Percentiles rank a stretch among this genome's conserved stretches.
Evolutionary conservation across 2,329 filamentous ascomycete genomes (phyloP).

Genomic region (Mycocentrospora acerina): DNA sequence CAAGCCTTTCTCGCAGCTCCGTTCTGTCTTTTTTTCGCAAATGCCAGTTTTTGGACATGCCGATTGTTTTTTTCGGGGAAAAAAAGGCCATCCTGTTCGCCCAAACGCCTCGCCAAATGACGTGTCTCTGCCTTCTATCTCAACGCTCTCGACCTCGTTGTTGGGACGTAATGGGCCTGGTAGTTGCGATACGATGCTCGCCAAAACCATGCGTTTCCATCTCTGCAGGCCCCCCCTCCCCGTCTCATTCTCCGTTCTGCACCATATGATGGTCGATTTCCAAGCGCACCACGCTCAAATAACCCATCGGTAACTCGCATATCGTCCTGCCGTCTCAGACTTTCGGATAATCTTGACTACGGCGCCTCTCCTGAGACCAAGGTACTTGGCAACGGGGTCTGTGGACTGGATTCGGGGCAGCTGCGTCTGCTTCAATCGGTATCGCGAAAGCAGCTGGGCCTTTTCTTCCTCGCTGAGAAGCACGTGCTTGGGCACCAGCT

Average conservation of each 20-base stretch:
- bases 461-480: constrained; percentile 90
- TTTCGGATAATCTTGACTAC: constrained; percentile 98
- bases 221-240: no score
- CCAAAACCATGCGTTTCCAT: no score
- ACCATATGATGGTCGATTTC: neutral
- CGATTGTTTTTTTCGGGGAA: no score
- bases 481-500: constrained; percentile 92
- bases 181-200: no score
- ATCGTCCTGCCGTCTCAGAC: constrained; percentile 92
- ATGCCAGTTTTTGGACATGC: no score
- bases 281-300: constrained; percentile 40
- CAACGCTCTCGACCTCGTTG: no score
- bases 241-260: constrained; percentile 3
- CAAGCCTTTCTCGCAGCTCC: no score
- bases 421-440: constrained; percentile 96
- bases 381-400: constrained; percentile 89
- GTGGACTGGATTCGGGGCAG: constrained; percentile 87
- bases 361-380: constrained; percentile 85
- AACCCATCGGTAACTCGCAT: constrained; percentile 86
- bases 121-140: no score
- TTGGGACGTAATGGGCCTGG: no score
- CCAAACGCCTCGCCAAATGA: no score
- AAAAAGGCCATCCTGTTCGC: no score
- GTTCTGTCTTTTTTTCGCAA: no score
- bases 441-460: constrained; percentile 77